Evolutionary conservation across 176 grass and related monocot species (phyloP).

Genomic region (Musa itinerans): DNA sequence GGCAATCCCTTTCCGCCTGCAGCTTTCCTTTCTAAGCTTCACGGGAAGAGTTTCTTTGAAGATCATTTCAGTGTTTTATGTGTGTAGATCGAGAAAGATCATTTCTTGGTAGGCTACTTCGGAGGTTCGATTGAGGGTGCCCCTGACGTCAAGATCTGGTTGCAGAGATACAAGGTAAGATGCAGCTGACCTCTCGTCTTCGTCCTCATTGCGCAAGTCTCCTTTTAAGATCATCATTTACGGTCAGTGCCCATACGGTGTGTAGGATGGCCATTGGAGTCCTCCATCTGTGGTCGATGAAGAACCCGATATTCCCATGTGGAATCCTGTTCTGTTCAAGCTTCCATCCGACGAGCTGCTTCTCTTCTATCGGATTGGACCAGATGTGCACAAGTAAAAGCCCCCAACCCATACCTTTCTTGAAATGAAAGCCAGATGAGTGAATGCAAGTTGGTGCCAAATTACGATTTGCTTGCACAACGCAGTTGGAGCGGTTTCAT

Average conservation of each 20-base stretch:
- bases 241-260: not conserved
- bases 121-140: slow-evolving; percentile 31
- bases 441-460: not conserved
- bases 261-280: slow-evolving; percentile 31
- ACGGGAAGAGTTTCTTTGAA: not conserved
- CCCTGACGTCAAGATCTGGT: slow-evolving; percentile 39
- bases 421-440: not conserved
- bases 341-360: slow-evolving; percentile 20
- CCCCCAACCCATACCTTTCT: not conserved
- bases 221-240: too few relatives aligned
- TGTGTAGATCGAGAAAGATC: slow-evolving; percentile 23
- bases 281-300: slow-evolving; percentile 20
- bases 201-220: too few relatives aligned
- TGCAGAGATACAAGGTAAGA: slow-evolving; percentile 28
- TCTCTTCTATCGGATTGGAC: slow-evolving; percentile 36
- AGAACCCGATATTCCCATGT: slow-evolving; percentile 25
- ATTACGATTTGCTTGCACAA: not conserved
- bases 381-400: slow-evolving; percentile 23
- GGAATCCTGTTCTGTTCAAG: slow-evolving; percentile 40
- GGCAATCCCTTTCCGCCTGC: not conserved
- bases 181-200: not conserved
- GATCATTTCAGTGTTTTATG: not conserved
- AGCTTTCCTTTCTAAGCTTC: not conserved
- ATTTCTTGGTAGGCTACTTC: slow-evolving; percentile 31
- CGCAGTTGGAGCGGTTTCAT: slow-evolving; percentile 33